phyloP scores from a whole-genome alignment of 129 eudicot species.

The Chrysanthemum makinoi region DNA sequence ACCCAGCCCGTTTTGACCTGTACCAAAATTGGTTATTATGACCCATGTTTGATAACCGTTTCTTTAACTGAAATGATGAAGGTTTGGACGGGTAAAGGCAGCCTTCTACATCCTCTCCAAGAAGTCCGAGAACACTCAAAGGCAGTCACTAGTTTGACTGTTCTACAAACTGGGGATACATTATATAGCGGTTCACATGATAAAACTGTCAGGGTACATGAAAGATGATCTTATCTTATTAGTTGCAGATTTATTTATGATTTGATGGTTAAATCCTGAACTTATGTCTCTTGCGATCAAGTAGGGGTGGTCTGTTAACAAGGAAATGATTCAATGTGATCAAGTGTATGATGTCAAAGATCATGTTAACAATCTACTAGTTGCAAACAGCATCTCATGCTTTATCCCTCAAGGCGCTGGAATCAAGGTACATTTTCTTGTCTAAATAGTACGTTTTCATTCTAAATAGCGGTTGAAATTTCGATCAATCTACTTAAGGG shows the following conservation, averaged over 20 bases:
- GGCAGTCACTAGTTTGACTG: conserved; percentile 62
- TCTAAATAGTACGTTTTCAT: too few relatives aligned
- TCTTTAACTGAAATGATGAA: conserved; percentile 20
- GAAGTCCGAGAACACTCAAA: conserved; percentile 68
- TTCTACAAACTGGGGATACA: conserved; percentile 52
- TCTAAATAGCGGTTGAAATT: too few relatives aligned
- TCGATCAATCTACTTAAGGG: too few relatives aligned
- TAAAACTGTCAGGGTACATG: conserved; percentile 66
- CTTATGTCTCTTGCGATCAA: conserved; percentile 6
- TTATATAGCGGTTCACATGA: conserved; percentile 85
- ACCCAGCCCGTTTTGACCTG: not conserved
- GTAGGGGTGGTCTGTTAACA: conserved; percentile 60
- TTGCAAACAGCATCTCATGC: conserved; percentile 69
- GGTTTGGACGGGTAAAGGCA: conserved; percentile 63
- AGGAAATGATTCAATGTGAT: conserved; percentile 52
- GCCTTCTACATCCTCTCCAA: conserved; percentile 43
- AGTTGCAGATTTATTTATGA: not conserved
- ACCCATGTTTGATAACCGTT: conserved; percentile 8
- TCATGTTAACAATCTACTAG: conserved; percentile 60
- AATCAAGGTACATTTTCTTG: conserved; percentile 45
- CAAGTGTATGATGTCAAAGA: conserved; percentile 81
- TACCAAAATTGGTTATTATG: too few relatives aligned
- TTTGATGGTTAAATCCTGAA: not conserved
- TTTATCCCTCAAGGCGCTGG: conserved; percentile 85
- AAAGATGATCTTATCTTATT: conserved; percentile 11